These are phyloP conservation scores for Rhynchosporium graminicola DNA, from an alignment of 2,329 filamentous ascomycete species.

Conservation along the genomic window DNA sequence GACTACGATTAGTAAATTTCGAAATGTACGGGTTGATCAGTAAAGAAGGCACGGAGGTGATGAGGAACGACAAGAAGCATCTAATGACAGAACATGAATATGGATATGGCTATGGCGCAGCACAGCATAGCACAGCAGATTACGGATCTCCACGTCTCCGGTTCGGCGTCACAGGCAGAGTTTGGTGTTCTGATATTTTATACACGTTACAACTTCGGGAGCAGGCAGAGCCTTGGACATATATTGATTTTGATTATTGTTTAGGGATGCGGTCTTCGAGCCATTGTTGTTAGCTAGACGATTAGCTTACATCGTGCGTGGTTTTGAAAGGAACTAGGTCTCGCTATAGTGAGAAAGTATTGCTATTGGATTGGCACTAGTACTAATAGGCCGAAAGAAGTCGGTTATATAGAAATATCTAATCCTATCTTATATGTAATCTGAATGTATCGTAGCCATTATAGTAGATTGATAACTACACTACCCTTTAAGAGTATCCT, in stretches of 20 bases:
- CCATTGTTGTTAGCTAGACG: not conserved
- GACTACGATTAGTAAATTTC: not conserved
- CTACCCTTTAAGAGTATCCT: too few species aligned
- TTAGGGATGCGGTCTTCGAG: not conserved
- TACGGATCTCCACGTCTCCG: not conserved
- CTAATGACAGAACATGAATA: constrained; percentile 1
- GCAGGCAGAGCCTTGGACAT: not conserved
- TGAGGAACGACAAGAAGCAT: not conserved
- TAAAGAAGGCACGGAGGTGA: not conserved
- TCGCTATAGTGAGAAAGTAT: not conserved
- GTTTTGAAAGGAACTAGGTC: not conserved
- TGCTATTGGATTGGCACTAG: not conserved
- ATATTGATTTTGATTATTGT: constrained; percentile 2
- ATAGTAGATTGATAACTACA: too few species aligned
- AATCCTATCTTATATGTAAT: too few species aligned
- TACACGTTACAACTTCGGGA: not conserved
- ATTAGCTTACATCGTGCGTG: not conserved
- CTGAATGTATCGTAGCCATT: too few species aligned
- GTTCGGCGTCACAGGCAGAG: not conserved
- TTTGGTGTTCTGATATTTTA: constrained; percentile 11
- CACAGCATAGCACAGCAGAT: not conserved
- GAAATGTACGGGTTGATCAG: not conserved
- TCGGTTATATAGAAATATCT: too few species aligned
- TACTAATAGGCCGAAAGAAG: too few species aligned
- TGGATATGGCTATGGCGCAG: not conserved